These are phyloP conservation scores for Crithidia sp. DNA, from an alignment of 208 protist genomes.

Conservation along the genomic window DNA sequence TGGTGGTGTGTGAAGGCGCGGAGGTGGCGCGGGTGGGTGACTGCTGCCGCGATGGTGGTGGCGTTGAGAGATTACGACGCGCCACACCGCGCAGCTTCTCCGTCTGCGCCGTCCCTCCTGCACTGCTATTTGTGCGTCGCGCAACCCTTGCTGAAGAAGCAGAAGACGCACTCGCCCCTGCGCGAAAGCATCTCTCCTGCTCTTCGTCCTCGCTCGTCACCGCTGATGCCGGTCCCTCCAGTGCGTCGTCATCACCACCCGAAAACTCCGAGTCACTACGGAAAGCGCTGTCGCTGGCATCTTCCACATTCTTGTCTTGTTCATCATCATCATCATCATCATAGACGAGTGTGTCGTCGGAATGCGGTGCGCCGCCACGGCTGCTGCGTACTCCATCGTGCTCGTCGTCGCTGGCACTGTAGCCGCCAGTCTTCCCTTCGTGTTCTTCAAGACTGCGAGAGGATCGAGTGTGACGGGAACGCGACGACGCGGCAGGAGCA, in stretches of 20 bases:
- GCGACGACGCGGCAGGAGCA: no score
- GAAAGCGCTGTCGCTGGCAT: neutral
- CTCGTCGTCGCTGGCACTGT: neutral
- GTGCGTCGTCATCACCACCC: no score
- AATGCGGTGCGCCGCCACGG: neutral
- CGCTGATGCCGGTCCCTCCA: neutral
- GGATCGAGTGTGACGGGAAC: no score
- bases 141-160: neutral
- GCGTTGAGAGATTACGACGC: no score
- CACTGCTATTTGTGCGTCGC: no score
- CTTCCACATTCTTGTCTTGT: neutral
- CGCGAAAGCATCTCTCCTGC: neutral
- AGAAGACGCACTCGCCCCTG: neutral
- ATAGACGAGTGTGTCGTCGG: constrained; percentile 30
- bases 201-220: neutral
- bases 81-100: no score
- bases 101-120: no score
- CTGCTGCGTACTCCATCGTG: neutral
- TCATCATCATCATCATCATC: constrained; percentile 8
- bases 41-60: no score
- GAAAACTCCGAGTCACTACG: neutral
- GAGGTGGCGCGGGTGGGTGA: no score
- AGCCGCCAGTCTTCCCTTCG: no score
- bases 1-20: no score
- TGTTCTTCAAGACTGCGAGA: no score